phyloP scores from a whole-genome alignment of 2,329 filamentous ascomycete species.

The Simplicillium aogashimaense region DNA sequence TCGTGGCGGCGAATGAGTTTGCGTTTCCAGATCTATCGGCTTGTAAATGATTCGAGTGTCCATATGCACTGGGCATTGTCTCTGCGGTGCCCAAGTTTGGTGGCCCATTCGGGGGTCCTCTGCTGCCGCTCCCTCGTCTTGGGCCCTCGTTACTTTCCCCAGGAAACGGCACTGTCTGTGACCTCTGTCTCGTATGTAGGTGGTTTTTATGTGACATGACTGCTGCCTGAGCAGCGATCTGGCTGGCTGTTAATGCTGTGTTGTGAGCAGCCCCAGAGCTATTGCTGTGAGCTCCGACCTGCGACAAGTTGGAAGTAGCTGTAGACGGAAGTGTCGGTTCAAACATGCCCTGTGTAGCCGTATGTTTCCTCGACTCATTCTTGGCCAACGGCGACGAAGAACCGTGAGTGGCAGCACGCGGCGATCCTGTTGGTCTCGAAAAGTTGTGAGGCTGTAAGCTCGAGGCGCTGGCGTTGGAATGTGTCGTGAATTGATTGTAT shows the following conservation, averaged over 20 bases:
- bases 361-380: slow-evolving; percentile 52
- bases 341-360: slow-evolving; percentile 67
- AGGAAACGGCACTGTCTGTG: slow-evolving; percentile 59
- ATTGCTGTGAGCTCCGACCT: slow-evolving; percentile 32
- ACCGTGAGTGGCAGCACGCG: slow-evolving; percentile 18
- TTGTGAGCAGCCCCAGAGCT: slow-evolving; percentile 24
- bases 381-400: slow-evolving; percentile 21
- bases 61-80: slow-evolving; percentile 47
- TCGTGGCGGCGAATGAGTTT: slow-evolving; percentile 55
- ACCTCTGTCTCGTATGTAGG: slow-evolving; percentile 53
- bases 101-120: slow-evolving; percentile 43
- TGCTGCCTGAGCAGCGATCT: slow-evolving; percentile 72
- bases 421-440: slow-evolving; percentile 38
- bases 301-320: slow-evolving; percentile 42
- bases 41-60: slow-evolving; percentile 38
- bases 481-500: slow-evolving; percentile 36
- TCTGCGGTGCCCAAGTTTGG: slow-evolving; percentile 56
- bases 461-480: slow-evolving; percentile 35
- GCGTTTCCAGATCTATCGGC: slow-evolving; percentile 49
- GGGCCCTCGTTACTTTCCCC: slow-evolving; percentile 31
- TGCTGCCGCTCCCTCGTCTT: slow-evolving; percentile 34
- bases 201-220: slow-evolving; percentile 53
- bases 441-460: slow-evolving; percentile 34
- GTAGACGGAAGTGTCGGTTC: slow-evolving; percentile 62
- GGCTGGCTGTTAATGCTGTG: slow-evolving; percentile 47